Percentiles rank a stretch among this genome's conserved stretches.
These are phyloP conservation scores for Aureoboletus auriporus DNA, from an alignment of 768 basidiomycete species.

Conservation along the genomic window DNA sequence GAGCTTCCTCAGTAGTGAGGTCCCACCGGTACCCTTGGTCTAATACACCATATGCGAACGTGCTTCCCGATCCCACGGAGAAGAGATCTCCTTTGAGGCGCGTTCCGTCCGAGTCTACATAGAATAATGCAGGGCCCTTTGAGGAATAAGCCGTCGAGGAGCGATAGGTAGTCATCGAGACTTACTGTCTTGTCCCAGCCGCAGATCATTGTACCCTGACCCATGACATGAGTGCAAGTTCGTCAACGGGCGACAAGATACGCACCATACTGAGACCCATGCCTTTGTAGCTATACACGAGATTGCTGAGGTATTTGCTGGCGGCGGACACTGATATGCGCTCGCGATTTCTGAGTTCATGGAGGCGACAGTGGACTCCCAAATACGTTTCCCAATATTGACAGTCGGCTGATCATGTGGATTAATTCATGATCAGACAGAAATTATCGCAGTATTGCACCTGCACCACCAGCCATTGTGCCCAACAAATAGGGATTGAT, in stretches of 20 bases:
- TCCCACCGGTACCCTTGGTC: slow-evolving; percentile 97
- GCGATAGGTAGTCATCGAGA: slow-evolving; percentile 4
- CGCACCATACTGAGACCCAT: slow-evolving; percentile 99
- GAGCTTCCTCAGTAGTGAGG: slow-evolving; percentile 86
- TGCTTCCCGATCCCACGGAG: slow-evolving; percentile 97
- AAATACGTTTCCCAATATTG: slow-evolving; percentile 99
- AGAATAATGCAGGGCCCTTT: slow-evolving; percentile 90
- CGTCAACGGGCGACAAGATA: slow-evolving; percentile 5
- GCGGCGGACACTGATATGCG: slow-evolving; percentile 99
- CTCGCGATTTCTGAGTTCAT: slow-evolving; percentile 94
- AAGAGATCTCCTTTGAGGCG: slow-evolving; percentile 96
- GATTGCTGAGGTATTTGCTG: slow-evolving; percentile 94
- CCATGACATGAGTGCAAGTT: slow-evolving; percentile 1
- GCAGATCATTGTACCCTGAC: slow-evolving; percentile 97
- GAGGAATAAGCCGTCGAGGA: slow-evolving; percentile 10
- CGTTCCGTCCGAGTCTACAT: slow-evolving; percentile 96
- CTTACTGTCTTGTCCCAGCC: slow-evolving; percentile 98
- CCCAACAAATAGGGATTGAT: slow-evolving; percentile 99
- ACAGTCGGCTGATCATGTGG: slow-evolving; percentile 66
- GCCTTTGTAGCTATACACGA: slow-evolving; percentile 97
- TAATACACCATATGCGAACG: slow-evolving; percentile 97
- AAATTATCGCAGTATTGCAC: slow-evolving; percentile 38
- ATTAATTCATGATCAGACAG: slow-evolving; percentile 4
- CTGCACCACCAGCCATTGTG: slow-evolving; percentile 99
- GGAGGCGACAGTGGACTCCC: slow-evolving; percentile 94